Conservation (phyloP, 129 eudicot species). For the Dittrichia graveolens region DNA sequence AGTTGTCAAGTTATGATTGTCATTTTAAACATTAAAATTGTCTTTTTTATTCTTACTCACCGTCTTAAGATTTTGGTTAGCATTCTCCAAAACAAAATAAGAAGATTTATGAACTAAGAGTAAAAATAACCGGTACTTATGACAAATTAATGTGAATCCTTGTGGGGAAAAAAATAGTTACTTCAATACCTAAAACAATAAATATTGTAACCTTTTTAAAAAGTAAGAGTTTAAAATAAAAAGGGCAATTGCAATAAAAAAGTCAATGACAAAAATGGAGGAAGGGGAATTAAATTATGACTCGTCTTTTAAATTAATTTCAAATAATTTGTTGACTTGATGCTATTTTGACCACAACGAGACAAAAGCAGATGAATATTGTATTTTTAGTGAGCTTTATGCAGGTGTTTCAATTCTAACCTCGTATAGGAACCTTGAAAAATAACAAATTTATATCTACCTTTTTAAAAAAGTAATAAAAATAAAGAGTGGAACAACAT, state of each 20-base stretch:
- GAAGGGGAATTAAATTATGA: constrained; percentile 18
- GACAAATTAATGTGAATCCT: no score
- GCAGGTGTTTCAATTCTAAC: not conserved
- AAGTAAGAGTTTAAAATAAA: no score
- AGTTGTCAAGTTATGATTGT: no score
- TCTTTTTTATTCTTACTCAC: no score
- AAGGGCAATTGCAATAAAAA: not conserved
- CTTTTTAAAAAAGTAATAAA: no score
- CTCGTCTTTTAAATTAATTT: constrained; percentile 18
- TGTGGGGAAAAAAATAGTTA: no score
- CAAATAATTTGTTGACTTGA: constrained; percentile 9
- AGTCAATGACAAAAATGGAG: constrained; percentile 2
- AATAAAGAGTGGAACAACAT: no score
- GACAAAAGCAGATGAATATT: not conserved
- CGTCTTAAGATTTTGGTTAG: no score
- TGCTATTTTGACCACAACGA: constrained; percentile 12
- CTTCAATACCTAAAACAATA: not conserved
- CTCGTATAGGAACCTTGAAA: not conserved
- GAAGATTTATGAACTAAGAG: no score
- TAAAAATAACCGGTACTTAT: no score
- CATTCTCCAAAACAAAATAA: no score
- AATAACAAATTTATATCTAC: not conserved
- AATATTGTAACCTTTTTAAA: not conserved
- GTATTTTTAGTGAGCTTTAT: not conserved
- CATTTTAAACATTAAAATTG: no score